phyloP scores from a whole-genome alignment of 768 basidiomycete genomes.

The Russula griseocarnosa region DNA sequence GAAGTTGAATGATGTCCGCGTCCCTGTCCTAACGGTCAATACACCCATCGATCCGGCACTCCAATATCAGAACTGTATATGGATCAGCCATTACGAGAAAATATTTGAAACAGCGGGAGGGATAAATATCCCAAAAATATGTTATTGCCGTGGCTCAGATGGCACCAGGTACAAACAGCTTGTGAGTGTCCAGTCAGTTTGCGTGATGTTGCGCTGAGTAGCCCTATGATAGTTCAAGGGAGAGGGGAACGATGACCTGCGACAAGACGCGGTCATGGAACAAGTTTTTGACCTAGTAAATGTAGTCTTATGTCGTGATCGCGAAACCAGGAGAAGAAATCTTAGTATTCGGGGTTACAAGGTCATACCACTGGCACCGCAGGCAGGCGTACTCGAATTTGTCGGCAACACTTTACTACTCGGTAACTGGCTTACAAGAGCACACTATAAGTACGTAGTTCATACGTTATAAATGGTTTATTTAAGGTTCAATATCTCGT shows the following conservation, averaged over 20 bases:
- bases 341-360: conserved; percentile 81
- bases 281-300: conserved; percentile 94
- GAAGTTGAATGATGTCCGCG: conserved; percentile 49
- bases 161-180: conserved; percentile 71
- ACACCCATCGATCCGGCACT: conserved; percentile 66
- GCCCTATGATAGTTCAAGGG: conserved; percentile 72
- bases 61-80: conserved; percentile 65
- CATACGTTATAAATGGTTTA: background rate
- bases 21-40: conserved; percentile 81
- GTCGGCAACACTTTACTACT: conserved; percentile 75
- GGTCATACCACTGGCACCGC: conserved; percentile 76
- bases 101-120: conserved; percentile 71
- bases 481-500: background rate
- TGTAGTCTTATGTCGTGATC: conserved; percentile 63
- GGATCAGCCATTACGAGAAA: conserved; percentile 58
- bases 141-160: conserved; percentile 59
- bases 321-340: conserved; percentile 67
- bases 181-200: conserved; percentile 45
- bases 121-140: conserved; percentile 78
- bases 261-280: conserved; percentile 99
- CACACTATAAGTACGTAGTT: conserved; percentile 55
- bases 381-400: conserved; percentile 87
- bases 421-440: conserved; percentile 53
- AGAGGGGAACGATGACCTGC: conserved; percentile 82
- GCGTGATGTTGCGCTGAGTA: background rate